Base-by-base conservation (phyloP, 768 basidiomycete genomes). In the Goffeauzyma gilvescens region DNA sequence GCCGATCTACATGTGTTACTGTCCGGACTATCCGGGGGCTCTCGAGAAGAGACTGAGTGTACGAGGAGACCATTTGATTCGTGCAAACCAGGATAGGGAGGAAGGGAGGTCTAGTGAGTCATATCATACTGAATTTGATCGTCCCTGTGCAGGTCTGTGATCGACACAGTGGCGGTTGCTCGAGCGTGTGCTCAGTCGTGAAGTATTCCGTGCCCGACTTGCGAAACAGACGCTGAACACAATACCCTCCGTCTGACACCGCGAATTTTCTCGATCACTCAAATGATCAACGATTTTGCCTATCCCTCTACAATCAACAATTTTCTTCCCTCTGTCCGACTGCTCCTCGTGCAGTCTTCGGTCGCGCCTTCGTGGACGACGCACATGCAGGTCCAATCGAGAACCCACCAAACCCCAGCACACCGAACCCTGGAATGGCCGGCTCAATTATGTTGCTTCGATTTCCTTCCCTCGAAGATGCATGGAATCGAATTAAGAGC, bases 1-100 rank as follows among this genome's bases (percentile, higher is more conserved):
- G 59, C 59, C 59, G 23, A 46, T 50, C 32, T 61, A 57, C 51
- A 45, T 61, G n/a, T 44, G 47, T 12, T 55, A 55, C 50, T 51
- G 52, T 32, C 59, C 57, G 15, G 59, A 61, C 43, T 51, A 57
- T 42, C 57, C 57, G 14, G 45, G 57, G 38, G 36, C 42, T 14
- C 50, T 61, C 24, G 54, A 55, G 17, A 45, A 49, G 38, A 42
- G 59, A 15, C 37, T 57, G 24, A 41, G 42, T 14, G 59, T 59
- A 15, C 49, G 59, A 15, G 46, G 52, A 2, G 48, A 52, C 17
- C 59, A 61, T 36, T 44, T 58, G 17, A 52, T 50, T 31, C 33
- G 46, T 13, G 49, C 47, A n/a, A 43, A 44, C 21, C 30, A 52
- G 30, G 59, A 61, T 23, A 47, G 44, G 27, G 42, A 45, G 32